phyloP scores from a whole-genome alignment of 192 early-diverging fungal genomes.

The Gonapodya prolifera region DNA sequence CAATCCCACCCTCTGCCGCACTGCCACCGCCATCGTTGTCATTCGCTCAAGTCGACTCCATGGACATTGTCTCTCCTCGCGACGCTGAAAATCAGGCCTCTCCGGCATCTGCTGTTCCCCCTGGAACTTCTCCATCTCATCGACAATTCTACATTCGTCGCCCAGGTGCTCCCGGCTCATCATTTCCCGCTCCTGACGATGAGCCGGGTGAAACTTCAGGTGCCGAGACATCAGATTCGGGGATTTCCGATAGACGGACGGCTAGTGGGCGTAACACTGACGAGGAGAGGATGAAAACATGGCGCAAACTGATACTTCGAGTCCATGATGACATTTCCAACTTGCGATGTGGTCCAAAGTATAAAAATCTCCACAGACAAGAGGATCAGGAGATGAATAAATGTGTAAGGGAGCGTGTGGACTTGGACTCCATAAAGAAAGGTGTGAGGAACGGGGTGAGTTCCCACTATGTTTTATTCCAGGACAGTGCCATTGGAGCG shows the following conservation, averaged over 20 bases:
- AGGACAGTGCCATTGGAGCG: background rate
- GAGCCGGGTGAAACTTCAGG: background rate
- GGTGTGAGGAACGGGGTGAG: background rate
- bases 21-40: background rate
- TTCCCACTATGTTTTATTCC: no score
- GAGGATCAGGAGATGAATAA: constrained; percentile 1
- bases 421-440: background rate
- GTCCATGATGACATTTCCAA: background rate
- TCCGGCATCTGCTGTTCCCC: background rate
- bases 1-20: background rate
- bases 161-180: background rate
- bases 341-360: background rate
- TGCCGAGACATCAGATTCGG: background rate
- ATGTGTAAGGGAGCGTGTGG: background rate
- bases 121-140: background rate
- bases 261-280: background rate
- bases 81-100: background rate
- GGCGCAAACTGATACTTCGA: background rate
- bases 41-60: background rate
- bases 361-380: background rate
- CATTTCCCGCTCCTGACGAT: background rate
- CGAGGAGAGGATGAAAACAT: background rate
- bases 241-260: background rate
- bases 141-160: background rate
- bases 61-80: background rate